phyloP scores from a whole-genome alignment of 2,329 filamentous ascomycete species.

The Dothidotthia symphoricarpi region DNA sequence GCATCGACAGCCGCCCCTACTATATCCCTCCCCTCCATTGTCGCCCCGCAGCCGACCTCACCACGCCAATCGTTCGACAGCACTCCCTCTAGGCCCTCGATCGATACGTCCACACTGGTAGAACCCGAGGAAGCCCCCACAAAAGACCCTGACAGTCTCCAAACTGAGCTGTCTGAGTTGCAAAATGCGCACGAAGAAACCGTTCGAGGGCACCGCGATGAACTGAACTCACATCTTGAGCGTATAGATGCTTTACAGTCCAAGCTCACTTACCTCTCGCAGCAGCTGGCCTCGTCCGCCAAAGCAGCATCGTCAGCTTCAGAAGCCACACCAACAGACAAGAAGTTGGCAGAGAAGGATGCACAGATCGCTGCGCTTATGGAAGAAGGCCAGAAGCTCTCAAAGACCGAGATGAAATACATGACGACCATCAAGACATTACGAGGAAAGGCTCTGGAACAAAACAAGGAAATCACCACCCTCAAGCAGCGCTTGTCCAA shows the following conservation, averaged over 20 bases:
- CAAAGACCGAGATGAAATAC: conserved; percentile 81
- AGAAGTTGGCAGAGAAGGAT: conserved; percentile 83
- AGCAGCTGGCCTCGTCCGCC: conserved; percentile 73
- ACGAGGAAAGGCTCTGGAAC: conserved; percentile 52
- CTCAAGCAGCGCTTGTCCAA: conserved; percentile 62
- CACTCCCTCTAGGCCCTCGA: conserved; percentile 29
- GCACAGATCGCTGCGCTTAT: conserved; percentile 85
- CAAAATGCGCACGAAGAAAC: conserved; percentile 52
- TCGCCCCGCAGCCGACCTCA: conserved; percentile 27
- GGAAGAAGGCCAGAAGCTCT: conserved; percentile 87
- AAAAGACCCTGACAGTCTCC: conserved; percentile 35
- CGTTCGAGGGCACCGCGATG: conserved; percentile 68
- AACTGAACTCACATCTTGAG: conserved; percentile 80
- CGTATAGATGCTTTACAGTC: conserved; percentile 88
- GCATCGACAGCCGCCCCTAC: conserved; percentile 23
- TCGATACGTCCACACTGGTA: conserved; percentile 25
- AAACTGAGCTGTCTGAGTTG: conserved; percentile 50
- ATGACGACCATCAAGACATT: conserved; percentile 80
- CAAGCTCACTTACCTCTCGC: conserved; percentile 84
- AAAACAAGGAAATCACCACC: conserved; percentile 52
- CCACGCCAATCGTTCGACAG: conserved; percentile 39
- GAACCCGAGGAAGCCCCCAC: conserved; percentile 35
- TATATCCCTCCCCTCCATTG: conserved; percentile 36
- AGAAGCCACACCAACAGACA: conserved; percentile 53
- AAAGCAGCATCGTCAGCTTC: conserved; percentile 59